Percentiles rank a stretch among this genome's conserved stretches.
These are phyloP conservation scores for Metschnikowia rubicola DNA, from an alignment of 805 yeast species.

Conservation along the genomic window DNA sequence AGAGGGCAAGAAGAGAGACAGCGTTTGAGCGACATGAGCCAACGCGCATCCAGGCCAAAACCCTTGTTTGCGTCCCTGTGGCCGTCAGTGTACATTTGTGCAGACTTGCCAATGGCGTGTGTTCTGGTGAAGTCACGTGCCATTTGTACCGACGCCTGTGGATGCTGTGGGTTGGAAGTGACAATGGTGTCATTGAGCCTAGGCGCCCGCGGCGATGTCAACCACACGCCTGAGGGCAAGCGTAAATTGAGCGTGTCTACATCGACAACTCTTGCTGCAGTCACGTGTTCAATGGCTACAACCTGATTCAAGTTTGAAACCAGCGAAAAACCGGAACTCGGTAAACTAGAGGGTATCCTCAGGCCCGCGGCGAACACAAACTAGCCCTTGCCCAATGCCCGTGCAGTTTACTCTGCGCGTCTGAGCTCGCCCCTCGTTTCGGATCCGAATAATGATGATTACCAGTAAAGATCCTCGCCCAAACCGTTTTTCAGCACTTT, in stretches of 20 bases:
- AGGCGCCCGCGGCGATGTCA: constrained; percentile 76
- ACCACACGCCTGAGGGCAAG: constrained; percentile 55
- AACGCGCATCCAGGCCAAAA: constrained; percentile 63
- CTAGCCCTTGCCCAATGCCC: constrained; percentile 51
- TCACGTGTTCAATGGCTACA: constrained; percentile 46
- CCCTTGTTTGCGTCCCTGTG: constrained; percentile 49
- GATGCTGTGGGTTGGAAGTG: constrained; percentile 29
- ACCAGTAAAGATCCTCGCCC: constrained; percentile 80
- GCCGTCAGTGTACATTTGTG: constrained; percentile 57
- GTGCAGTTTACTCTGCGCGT: constrained; percentile 64
- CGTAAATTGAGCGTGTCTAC: constrained; percentile 65
- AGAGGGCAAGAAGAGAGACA: no score
- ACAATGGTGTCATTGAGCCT: constrained; percentile 55
- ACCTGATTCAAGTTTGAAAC: constrained; percentile 39
- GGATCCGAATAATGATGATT: constrained; percentile 64
- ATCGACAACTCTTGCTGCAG: constrained; percentile 58
- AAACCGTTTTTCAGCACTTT: constrained; percentile 64
- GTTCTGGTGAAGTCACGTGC: constrained; percentile 77
- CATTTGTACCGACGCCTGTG: constrained; percentile 53
- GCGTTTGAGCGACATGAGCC: constrained; percentile 53
- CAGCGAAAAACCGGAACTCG: constrained; percentile 8
- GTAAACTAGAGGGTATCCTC: constrained; percentile 10
- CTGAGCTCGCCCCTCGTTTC: constrained; percentile 58
- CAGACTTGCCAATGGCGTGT: constrained; percentile 66
- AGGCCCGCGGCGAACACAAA: constrained; percentile 45